These are phyloP conservation scores for Hypomyces perniciosus DNA, from an alignment of 2,329 filamentous ascomycete genomes.

Conservation along the genomic window DNA sequence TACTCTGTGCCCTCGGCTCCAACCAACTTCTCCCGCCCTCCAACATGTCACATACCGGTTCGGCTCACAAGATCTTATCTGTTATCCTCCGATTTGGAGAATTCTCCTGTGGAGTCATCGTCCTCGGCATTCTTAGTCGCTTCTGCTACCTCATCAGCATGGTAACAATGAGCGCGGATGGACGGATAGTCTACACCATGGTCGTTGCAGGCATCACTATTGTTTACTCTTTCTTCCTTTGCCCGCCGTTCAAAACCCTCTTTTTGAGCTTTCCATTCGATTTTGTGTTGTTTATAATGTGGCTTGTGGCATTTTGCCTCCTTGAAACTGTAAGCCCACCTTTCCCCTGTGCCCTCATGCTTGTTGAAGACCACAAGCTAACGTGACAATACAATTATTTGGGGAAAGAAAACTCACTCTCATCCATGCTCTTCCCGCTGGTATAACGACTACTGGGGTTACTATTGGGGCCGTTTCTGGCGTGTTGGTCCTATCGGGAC, in stretches of 20 bases:
- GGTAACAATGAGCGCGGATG: conserved; percentile 10
- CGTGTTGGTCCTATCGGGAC: conserved; percentile 11
- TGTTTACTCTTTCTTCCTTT: conserved; percentile 20
- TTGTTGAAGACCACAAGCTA: not conserved
- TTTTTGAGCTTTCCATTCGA: conserved; percentile 22
- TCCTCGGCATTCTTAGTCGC: conserved; percentile 19
- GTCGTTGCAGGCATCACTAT: conserved; percentile 23
- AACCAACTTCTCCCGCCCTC: too few relatives aligned
- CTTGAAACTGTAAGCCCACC: conserved; percentile 17
- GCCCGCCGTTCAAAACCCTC: conserved; percentile 17
- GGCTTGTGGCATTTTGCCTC: conserved; percentile 23
- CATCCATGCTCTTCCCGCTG: conserved; percentile 15
- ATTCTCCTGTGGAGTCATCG: conserved; percentile 18
- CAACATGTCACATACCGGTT: conserved; percentile 2
- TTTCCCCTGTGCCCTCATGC: not conserved
- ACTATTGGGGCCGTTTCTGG: conserved; percentile 21
- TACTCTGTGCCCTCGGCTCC: too few relatives aligned
- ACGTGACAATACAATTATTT: not conserved
- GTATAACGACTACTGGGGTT: conserved; percentile 23
- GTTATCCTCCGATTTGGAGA: conserved; percentile 17
- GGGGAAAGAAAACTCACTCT: conserved; percentile 11
- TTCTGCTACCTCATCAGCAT: conserved; percentile 17
- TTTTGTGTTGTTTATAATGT: conserved; percentile 22
- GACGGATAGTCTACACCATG: conserved; percentile 21
- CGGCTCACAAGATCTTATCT: conserved; percentile 18